These are phyloP conservation scores for Ascochyta pisi DNA, from an alignment of 2,329 filamentous ascomycete genomes.

Conservation along the genomic window DNA sequence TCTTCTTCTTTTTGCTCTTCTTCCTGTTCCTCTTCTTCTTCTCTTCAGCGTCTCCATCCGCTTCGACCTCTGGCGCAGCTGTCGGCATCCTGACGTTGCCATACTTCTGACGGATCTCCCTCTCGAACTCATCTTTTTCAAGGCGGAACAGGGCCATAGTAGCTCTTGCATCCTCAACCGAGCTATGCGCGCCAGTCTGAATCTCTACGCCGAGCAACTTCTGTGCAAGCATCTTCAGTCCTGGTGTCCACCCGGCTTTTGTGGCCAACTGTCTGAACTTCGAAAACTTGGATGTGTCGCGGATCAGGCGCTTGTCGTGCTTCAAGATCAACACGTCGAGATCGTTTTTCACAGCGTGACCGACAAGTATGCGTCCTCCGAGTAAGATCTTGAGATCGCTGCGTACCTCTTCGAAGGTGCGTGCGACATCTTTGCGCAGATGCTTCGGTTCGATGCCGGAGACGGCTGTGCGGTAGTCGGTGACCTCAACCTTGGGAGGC, in stretches of 20 bases:
- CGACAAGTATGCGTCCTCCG: slow-evolving; percentile 75
- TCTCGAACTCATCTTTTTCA: slow-evolving; percentile 85
- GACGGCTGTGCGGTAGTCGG: slow-evolving; percentile 87
- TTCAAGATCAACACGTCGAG: slow-evolving; percentile 75
- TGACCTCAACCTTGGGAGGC: slow-evolving; percentile 70
- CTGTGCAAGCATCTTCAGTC: slow-evolving; percentile 65
- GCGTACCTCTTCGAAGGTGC: slow-evolving; percentile 77
- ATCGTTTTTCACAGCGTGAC: slow-evolving; percentile 84
- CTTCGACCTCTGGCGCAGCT: slow-evolving; percentile 29
- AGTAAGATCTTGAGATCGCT: slow-evolving; percentile 72
- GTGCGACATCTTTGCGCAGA: slow-evolving; percentile 62
- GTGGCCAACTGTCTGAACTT: slow-evolving; percentile 73
- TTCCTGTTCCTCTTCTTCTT: slow-evolving; percentile 47
- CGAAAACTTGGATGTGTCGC: slow-evolving; percentile 82
- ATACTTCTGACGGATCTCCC: slow-evolving; percentile 74
- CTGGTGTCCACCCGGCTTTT: slow-evolving; percentile 69
- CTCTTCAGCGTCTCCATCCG: slow-evolving; percentile 31
- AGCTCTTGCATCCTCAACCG: slow-evolving; percentile 79
- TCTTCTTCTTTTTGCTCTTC: slow-evolving; percentile 49
- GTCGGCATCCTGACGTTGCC: slow-evolving; percentile 37
- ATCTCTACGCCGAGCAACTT: slow-evolving; percentile 66
- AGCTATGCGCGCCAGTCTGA: slow-evolving; percentile 66
- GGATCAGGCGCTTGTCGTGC: slow-evolving; percentile 78
- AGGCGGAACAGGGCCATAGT: slow-evolving; percentile 88
- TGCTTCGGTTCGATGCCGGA: slow-evolving; percentile 80